Evolutionary conservation across 192 early-diverging fungal genomes (phyloP), one percentile per base, ranked within the genome.

Genomic region (Funneliformis mosseae): DNA sequence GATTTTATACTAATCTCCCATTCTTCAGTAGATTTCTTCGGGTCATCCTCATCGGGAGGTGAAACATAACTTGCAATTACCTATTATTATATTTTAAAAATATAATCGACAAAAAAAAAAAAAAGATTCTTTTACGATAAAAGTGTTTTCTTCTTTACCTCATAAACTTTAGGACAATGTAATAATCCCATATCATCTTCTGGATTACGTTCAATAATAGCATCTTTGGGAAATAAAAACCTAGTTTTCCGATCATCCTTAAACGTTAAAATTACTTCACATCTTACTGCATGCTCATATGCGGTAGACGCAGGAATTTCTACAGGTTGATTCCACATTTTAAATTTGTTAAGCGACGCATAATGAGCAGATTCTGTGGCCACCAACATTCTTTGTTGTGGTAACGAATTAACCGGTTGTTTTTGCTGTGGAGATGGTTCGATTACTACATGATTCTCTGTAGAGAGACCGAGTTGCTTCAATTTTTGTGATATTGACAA

Each of bases 251-350:
- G 78, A 61, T 82, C 81, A 6, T 93, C 92, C 21, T 84, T 84
- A 83, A 93, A 90, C 75, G 90, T 88, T 69, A 93, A 82, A 4
- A 87, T 85, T 50, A 93, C 78, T 27, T 88, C 87, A 43, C 43
- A 45, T 42, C 78, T 79, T 28, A 82, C 78, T 27, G 82, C 64
- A 67, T 75, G 67, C n/a, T 69, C 23, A 79, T 27, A 64, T 55
- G 50, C 50, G 18, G 50, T 55, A 55, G 50, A 55, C 16, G 50
- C 50, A 16, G 50, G 50, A 55, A 55, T 55, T 55, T 55, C 50
- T 6, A 18, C 50, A n/a, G 50, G 50, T 21, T 55, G 50, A 55
- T 55, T 55, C 50, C 50, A 55, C 16, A 55, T 55, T 55, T 55
- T 55, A 55, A 55, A 55, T 7, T 55, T 55, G 50, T 55, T 55